A percentile compares a stretch with the other conserved stretches of the same genome.
Evolutionary conservation across 2,329 filamentous ascomycete species (phyloP).

Genomic region (Colletotrichum tropicicola): DNA sequence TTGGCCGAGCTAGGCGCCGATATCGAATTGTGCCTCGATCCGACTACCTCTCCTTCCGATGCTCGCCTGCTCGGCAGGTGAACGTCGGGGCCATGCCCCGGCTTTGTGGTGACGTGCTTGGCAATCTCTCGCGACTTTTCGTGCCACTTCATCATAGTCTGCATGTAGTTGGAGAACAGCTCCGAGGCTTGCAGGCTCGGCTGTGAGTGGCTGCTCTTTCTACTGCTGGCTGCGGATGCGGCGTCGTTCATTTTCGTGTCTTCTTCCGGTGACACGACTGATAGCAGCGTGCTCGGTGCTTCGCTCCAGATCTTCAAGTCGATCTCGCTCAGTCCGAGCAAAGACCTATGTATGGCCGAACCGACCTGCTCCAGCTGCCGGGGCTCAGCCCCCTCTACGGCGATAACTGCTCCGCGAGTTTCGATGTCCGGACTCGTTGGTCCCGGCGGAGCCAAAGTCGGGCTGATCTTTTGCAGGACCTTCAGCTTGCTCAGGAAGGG

Average conservation of each 20-base stretch:
- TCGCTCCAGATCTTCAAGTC: constrained; percentile 55
- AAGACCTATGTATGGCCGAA: constrained; percentile 69
- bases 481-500: constrained; percentile 80
- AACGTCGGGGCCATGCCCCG: constrained; percentile 15
- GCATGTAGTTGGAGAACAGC: constrained; percentile 68
- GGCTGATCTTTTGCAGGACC: constrained; percentile 79
- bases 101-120: constrained; percentile 50
- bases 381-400: constrained; percentile 78
- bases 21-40: constrained; percentile 2
- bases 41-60: constrained; percentile 19
- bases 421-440: constrained; percentile 43
- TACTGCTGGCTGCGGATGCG: constrained; percentile 17
- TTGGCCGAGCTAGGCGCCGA: constrained; percentile 30
- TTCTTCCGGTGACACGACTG: constrained; percentile 27
- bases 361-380: constrained; percentile 65
- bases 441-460: constrained; percentile 59
- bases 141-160: constrained; percentile 79
- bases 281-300: constrained; percentile 33
- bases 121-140: constrained; percentile 76
- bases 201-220: constrained; percentile 28
- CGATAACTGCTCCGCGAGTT: constrained; percentile 80
- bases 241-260: constrained; percentile 22
- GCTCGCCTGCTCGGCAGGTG: constrained; percentile 17
- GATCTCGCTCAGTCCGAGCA: constrained; percentile 55
- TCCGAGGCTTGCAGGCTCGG: constrained; percentile 39